Base-by-base conservation (phyloP, 768 basidiomycete genomes). In the Kwoniella heveanensis region DNA sequence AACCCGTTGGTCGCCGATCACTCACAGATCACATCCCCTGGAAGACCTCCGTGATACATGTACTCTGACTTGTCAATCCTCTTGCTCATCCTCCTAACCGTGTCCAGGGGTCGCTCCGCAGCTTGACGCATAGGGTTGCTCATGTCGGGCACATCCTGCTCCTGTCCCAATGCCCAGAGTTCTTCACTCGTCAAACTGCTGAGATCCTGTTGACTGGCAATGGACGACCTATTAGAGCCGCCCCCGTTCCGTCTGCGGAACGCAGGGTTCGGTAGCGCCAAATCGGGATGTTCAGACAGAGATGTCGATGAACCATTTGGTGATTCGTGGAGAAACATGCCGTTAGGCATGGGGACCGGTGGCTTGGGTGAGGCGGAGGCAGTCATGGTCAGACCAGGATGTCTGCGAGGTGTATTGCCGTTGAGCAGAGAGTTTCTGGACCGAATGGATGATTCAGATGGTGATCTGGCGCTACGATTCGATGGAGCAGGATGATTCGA, bases 81-180 rank as follows among this genome's bases (percentile, higher is more conserved):
- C 53, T 64, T 76, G 48, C 73, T 75, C 62, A 76, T 59, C 25
- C 76, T 49, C 49, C 72, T 55, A 5, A 77, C 63, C 10, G 79
- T 80, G 56, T 78, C 75, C 26, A 79, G 49, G 9, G 79, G 79
- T 56, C 74, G 59, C 62, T 80, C 78, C 26, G 59, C 62, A n/a
- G 71, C 69, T 49, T 66, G 63, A 13, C 72, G 58, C 37, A 57
- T 62, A 0, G 79, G 79, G 64, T 80, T 80, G 49, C 70, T 73
- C 68, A 73, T 48, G 68, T 79, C 78, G 21, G 75, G 72, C 12
- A 61, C 47, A 19, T 65, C 56, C 15, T 67, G 53, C 25, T 63
- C 66, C 2, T 60, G 57, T 37, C 65, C 71, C 47, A 76, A 26
- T 5, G 52, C 51, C 74, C 74, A 76, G 27, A 76, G 48, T 30